Evolutionary conservation across 176 grass and related monocot species (phyloP).

Genomic region (Lolium rigidum): DNA sequence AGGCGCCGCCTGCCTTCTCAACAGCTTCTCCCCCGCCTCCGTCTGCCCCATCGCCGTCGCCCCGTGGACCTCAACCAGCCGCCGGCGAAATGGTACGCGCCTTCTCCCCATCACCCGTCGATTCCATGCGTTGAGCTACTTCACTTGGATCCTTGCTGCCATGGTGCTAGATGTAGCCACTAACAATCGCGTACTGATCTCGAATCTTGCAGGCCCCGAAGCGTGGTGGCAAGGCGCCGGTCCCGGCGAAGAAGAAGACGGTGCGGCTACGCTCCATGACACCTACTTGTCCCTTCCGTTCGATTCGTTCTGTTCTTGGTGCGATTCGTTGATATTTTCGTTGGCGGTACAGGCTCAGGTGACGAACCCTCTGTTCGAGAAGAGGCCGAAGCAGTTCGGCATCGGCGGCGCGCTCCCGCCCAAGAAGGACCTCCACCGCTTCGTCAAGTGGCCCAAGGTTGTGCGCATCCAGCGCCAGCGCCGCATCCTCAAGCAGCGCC

Average conservation of each 20-base stretch:
- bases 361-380: slow-evolving; percentile 86
- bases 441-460: slow-evolving; percentile 96
- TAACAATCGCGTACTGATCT: neutral
- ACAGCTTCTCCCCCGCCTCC: neutral
- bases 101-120: neutral
- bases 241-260: slow-evolving; percentile 45
- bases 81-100: slow-evolving; percentile 41
- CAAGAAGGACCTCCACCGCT: slow-evolving; percentile 79
- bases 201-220: slow-evolving; percentile 47
- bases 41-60: neutral
- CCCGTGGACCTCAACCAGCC: neutral
- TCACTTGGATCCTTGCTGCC: neutral
- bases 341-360: slow-evolving; percentile 63
- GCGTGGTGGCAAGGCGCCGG: slow-evolving; percentile 36
- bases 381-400: slow-evolving; percentile 91
- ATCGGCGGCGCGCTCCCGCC: slow-evolving; percentile 84
- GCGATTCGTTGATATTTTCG: neutral
- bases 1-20: neutral
- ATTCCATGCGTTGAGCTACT: neutral
- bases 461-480: slow-evolving; percentile 87
- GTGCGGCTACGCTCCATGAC: neutral
- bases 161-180: neutral
- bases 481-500: slow-evolving; percentile 92
- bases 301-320: neutral
- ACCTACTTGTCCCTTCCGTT: neutral